Conservation (phyloP, 352 stramenopile species). For the Phytophthora sojae region DNA sequence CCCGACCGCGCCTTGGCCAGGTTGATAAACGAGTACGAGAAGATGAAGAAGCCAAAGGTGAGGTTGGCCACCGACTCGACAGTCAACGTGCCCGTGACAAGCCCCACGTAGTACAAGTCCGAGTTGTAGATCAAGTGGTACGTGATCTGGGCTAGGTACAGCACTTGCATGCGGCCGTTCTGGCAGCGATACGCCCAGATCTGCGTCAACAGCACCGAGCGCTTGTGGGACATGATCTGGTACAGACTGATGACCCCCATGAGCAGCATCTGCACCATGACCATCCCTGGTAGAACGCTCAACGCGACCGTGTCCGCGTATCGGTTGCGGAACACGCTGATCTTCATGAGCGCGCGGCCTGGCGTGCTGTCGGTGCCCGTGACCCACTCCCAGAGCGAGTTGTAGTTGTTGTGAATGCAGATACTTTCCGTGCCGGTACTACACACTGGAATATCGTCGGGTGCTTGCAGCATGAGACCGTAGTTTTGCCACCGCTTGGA, state of each 20-base stretch:
- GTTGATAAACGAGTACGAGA: slow-evolving; percentile 25
- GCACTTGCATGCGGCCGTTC: slow-evolving; percentile 17
- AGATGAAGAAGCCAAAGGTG: slow-evolving; percentile 13
- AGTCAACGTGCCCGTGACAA: slow-evolving; percentile 13
- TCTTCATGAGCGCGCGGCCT: slow-evolving; percentile 33
- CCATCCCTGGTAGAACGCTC: slow-evolving; percentile 22
- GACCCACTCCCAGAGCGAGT: slow-evolving; percentile 36
- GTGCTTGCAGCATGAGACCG: slow-evolving; percentile 16
- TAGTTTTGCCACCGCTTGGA: slow-evolving; percentile 10
- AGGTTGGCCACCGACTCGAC: slow-evolving; percentile 20
- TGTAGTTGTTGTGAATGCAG: slow-evolving; percentile 28
- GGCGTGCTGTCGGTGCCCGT: slow-evolving; percentile 17
- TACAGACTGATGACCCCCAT: slow-evolving; percentile 30
- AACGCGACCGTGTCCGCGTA: slow-evolving; percentile 19
- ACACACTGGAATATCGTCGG: slow-evolving; percentile 21
- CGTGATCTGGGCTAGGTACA: slow-evolving; percentile 19
- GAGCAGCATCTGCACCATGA: slow-evolving; percentile 31
- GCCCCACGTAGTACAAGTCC: not conserved
- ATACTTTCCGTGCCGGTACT: slow-evolving; percentile 13
- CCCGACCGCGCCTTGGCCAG: slow-evolving; percentile 15
- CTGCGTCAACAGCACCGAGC: slow-evolving; percentile 10
- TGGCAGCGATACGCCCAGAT: slow-evolving; percentile 9
- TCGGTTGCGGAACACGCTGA: slow-evolving; percentile 34
- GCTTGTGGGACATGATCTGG: slow-evolving; percentile 30
- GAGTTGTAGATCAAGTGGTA: slow-evolving; percentile 17